A percentile compares a stretch with the other conserved stretches of the same genome.
Evolutionary conservation across 2,329 filamentous ascomycete species (phyloP).

Genomic region (Scedosporium aurantiacum): DNA sequence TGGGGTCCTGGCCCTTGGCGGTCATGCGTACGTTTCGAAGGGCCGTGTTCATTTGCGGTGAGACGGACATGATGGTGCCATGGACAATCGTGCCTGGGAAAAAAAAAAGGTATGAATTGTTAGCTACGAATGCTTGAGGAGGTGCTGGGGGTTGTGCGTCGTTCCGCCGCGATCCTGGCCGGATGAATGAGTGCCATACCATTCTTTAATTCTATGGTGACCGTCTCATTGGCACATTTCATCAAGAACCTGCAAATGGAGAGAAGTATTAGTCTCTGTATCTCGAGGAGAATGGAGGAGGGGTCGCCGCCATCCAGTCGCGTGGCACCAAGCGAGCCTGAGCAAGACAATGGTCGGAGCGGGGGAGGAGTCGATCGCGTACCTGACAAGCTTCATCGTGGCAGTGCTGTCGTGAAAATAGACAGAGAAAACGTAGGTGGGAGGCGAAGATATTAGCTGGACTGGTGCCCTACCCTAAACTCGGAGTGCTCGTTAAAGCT

Average conservation of each 20-base stretch:
- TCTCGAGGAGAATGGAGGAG: constrained; percentile 4
- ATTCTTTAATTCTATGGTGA: constrained; percentile 97
- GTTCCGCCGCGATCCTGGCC: neutral
- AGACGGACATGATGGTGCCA: constrained; percentile 93
- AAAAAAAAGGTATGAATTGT: neutral
- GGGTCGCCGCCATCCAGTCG: neutral
- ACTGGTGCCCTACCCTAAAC: neutral
- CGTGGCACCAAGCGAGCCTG: neutral
- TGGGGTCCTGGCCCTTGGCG: constrained; percentile 71
- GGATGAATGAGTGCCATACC: constrained; percentile 41
- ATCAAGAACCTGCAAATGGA: constrained; percentile 70
- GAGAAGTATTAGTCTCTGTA: constrained; percentile 1
- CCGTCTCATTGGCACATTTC: constrained; percentile 98
- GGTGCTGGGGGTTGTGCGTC: neutral
- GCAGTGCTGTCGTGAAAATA: constrained; percentile 12
- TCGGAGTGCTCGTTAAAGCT: neutral
- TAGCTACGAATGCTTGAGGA: neutral
- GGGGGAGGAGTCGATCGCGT: constrained; percentile 28
- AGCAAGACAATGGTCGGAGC: neutral
- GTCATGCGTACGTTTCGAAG: constrained; percentile 97
- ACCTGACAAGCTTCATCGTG: constrained; percentile 97
- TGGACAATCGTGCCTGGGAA: constrained; percentile 78
- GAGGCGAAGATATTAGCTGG: neutral
- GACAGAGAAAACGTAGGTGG: neutral
- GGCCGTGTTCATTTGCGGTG: constrained; percentile 96